Evolutionary conservation across 257 asterid genomes (phyloP), one percentile per base, ranked within the genome.

Genomic region (Lithospermum erythrorhizon): DNA sequence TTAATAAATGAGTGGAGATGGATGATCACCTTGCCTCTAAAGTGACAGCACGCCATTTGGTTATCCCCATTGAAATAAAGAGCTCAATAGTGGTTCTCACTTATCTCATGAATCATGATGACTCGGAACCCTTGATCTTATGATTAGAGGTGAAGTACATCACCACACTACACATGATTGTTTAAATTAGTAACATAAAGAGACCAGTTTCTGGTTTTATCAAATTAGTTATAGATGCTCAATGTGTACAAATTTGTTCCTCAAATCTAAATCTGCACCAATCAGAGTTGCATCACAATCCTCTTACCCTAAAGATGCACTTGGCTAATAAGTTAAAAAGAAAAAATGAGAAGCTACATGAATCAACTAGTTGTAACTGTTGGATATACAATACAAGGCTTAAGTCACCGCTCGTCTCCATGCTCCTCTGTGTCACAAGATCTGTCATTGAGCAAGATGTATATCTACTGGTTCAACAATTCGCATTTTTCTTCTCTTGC

Each of bases 401-500:
- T 5, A 41, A 37, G 17, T 13, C 17, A 41, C 49, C 16, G 11
- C 49, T 41, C 49, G 14, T 3, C 49, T 11, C 49, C 16, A 41
- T 41, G 49, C 17, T 41, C 49, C 5, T 41, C 18, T 11, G 18
- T 1, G 17, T 11, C 1, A 14, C 17, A 41, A 11, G 49, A 41
- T 41, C 49, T 14, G 18, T 80, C 68, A 76, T 71, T 77, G 73
- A 52, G 77, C 81, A 53, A 78, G 70, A 58, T 61, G 76, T 72
- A 79, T 45, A 72, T 85, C 83, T 58, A 79, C 19, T 10, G 94
- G 79, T 59, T 73, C 71, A 18, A 75, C 69, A 58, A 76, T 14
- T 55, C 73, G 76, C 21, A 87, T 79, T 57, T 87, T 87, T 53
- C 94, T 77, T 60, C 95, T 81, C 73, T 87, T 90, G 61, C 84